Evolutionary conservation across 176 grass and related monocot species (phyloP).

Genomic region (Oryza meridionalis): DNA sequence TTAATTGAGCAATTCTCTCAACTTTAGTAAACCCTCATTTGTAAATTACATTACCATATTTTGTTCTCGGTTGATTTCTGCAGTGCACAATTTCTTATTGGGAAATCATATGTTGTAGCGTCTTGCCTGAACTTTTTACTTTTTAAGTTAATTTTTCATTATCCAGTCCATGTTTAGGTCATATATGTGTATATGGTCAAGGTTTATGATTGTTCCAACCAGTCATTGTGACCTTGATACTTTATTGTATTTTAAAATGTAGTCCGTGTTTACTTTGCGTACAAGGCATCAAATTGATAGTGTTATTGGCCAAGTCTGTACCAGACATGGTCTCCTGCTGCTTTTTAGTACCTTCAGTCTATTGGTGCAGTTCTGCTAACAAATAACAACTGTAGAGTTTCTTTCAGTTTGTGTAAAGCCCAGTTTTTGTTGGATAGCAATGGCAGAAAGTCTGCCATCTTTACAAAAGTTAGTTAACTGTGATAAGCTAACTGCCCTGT

Average conservation of each 20-base stretch:
- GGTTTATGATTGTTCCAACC: neutral
- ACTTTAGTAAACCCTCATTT: neutral
- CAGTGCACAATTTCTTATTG: neutral
- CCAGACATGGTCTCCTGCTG: neutral
- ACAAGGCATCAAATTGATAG: slow-evolving; percentile 6
- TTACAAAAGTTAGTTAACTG: neutral
- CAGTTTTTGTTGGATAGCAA: slow-evolving; percentile 12
- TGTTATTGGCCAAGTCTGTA: slow-evolving; percentile 18
- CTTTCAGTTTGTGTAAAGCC: slow-evolving; percentile 25
- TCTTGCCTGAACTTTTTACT: neutral
- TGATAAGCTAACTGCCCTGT: slow-evolving; percentile 8
- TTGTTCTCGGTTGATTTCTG: neutral
- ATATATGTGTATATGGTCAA: neutral
- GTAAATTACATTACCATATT: neutral
- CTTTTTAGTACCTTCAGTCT: slow-evolving; percentile 16
- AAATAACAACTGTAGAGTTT: slow-evolving; percentile 20
- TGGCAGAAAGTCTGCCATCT: slow-evolving; percentile 1
- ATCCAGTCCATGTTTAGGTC: neutral
- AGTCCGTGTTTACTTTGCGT: neutral
- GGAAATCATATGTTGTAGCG: neutral
- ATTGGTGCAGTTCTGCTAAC: slow-evolving; percentile 24
- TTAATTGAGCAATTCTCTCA: neutral
- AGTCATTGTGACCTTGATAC: neutral
- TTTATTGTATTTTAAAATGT: neutral
- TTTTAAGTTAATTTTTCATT: neutral